Evolutionary conservation across 495 filamentous ascomycete genomes (phyloP).

Genomic region (Acidiella bohemica): DNA sequence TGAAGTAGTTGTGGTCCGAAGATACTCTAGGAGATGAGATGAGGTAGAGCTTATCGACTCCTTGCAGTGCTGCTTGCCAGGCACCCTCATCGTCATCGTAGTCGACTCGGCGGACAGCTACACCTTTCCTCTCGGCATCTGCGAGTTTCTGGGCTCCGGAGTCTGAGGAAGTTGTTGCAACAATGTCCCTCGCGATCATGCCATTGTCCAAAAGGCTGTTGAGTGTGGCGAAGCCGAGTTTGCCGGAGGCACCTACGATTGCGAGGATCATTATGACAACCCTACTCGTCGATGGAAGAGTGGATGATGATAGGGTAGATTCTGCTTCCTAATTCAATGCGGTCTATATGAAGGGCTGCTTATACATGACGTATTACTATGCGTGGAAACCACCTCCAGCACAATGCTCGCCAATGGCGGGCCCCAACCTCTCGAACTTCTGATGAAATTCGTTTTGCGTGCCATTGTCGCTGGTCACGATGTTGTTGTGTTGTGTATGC

Average conservation of each 20-base stretch:
- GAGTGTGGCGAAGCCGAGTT: constrained; percentile 34
- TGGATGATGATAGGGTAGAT: too few species aligned
- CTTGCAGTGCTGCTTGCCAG: constrained; percentile 29
- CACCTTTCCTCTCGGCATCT: constrained; percentile 15
- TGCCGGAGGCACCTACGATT: constrained; percentile 33
- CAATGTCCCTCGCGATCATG: constrained; percentile 25
- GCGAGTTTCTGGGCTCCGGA: constrained; percentile 20
- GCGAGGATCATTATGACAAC: too few species aligned
- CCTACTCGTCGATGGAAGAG: too few species aligned
- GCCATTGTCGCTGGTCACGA: too few species aligned
- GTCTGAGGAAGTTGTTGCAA: constrained; percentile 24
- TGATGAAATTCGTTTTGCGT: too few species aligned
- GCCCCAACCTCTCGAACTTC: too few species aligned
- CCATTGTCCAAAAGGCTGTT: constrained; percentile 28
- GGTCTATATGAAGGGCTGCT: too few species aligned
- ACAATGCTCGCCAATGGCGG: too few species aligned
- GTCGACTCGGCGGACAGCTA: constrained; percentile 30
- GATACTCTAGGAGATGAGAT: constrained; percentile 34
- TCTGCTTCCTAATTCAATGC: too few species aligned
- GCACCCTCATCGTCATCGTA: constrained; percentile 28
- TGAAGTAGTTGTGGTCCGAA: constrained; percentile 25
- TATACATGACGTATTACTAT: too few species aligned
- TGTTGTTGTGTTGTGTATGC: too few species aligned
- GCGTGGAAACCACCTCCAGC: too few species aligned
- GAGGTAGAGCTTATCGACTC: constrained; percentile 36